Evolutionary conservation across 306 rosid species (phyloP).

Genomic region (Adenanthera pavonina): DNA sequence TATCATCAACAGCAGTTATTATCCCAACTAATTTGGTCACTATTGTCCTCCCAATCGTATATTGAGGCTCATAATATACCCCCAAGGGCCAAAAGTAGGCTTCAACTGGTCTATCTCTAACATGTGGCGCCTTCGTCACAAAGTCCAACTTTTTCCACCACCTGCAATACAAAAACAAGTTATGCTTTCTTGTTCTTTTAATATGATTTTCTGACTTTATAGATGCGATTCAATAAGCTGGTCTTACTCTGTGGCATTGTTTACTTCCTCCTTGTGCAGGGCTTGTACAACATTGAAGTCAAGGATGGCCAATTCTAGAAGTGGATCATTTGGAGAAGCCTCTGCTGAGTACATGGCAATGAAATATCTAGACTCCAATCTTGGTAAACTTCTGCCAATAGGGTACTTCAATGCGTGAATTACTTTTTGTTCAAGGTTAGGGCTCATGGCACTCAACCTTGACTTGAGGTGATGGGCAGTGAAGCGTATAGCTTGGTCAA

Average conservation of each 20-base stretch:
- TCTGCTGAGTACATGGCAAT: background rate
- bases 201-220: background rate
- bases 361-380: background rate
- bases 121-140: background rate
- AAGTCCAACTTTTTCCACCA: constrained; percentile 5
- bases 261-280: background rate
- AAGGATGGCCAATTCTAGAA: background rate
- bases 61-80: background rate
- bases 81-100: background rate
- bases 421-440: background rate
- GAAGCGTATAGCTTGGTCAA: background rate
- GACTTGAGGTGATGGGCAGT: background rate
- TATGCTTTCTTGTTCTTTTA: background rate
- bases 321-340: background rate
- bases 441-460: background rate
- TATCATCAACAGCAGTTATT: background rate
- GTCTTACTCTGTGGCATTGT: background rate
- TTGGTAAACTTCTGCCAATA: background rate
- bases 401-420: background rate
- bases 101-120: background rate
- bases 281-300: background rate
- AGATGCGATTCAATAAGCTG: background rate
- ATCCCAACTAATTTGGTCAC: background rate
- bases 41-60: background rate
- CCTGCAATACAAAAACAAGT: background rate